A percentile compares a stretch with the other conserved stretches of the same genome.
These are phyloP conservation scores for Nothomitra cinnamomea DNA, from an alignment of 2,329 filamentous ascomycete genomes.

Conservation along the genomic window DNA sequence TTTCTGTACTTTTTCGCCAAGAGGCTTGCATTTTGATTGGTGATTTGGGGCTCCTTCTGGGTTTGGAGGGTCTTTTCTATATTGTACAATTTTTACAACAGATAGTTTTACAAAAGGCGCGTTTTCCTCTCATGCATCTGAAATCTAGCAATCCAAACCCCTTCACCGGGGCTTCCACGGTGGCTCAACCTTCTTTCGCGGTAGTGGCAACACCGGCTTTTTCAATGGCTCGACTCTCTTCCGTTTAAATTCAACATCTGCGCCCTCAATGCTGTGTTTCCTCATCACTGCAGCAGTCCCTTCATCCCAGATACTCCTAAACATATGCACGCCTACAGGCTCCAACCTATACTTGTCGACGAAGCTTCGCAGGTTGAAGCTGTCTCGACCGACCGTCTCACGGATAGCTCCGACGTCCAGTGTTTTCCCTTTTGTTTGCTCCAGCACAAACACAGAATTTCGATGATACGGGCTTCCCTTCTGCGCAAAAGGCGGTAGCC, in stretches of 20 bases:
- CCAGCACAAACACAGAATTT: constrained; percentile 63
- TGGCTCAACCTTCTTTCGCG: constrained; percentile 2
- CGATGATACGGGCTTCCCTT: constrained; percentile 88
- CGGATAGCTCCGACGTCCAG: constrained; percentile 43
- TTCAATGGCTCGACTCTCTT: constrained; percentile 53
- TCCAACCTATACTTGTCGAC: constrained; percentile 49
- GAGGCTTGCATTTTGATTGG: too few species aligned
- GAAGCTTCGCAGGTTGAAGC: constrained; percentile 61
- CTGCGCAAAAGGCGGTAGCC: constrained; percentile 73
- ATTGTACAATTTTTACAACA: background rate
- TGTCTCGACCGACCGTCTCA: constrained; percentile 37
- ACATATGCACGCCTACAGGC: constrained; percentile 71
- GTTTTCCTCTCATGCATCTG: background rate
- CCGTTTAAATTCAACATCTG: constrained; percentile 70
- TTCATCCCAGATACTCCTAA: constrained; percentile 82
- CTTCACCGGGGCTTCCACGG: background rate
- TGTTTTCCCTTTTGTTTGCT: constrained; percentile 48
- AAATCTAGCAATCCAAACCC: background rate
- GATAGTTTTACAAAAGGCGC: background rate
- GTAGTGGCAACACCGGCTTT: constrained; percentile 21
- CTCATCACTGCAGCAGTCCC: constrained; percentile 76
- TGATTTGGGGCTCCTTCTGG: too few species aligned
- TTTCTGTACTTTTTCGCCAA: too few species aligned
- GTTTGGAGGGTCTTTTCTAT: background rate
- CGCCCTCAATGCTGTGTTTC: constrained; percentile 54